Percentiles rank a stretch among this genome's conserved stretches.
Conservation (phyloP, 208 protist species). For the Vickermania ingenoplastis region DNA sequence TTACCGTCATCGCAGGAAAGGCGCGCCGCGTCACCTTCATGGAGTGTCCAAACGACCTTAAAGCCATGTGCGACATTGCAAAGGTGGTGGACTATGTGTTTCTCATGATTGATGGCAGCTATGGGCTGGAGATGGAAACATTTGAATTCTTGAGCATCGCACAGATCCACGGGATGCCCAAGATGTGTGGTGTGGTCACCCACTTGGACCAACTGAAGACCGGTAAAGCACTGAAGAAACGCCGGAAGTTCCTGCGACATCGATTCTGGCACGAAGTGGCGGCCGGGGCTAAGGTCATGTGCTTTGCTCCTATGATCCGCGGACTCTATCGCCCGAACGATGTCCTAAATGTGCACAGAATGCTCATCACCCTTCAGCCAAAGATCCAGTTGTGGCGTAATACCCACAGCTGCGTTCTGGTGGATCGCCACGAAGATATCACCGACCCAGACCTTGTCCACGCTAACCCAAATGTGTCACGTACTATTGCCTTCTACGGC, state of each 20-base stretch:
- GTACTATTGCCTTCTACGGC: slow-evolving; percentile 96
- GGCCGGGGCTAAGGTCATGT: slow-evolving; percentile 96
- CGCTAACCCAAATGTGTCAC: slow-evolving; percentile 50
- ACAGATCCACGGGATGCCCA: slow-evolving; percentile 98
- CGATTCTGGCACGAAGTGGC: slow-evolving; percentile 91
- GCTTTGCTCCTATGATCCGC: slow-evolving; percentile 93
- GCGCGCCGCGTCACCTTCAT: slow-evolving; percentile 96
- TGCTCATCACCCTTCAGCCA: slow-evolving; percentile 96
- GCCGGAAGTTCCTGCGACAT: slow-evolving; percentile 97
- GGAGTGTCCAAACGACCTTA: slow-evolving; percentile 97
- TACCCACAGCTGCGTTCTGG: slow-evolving; percentile 95
- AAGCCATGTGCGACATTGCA: slow-evolving; percentile 97
- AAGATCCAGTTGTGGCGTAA: slow-evolving; percentile 96
- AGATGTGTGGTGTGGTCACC: slow-evolving; percentile 98
- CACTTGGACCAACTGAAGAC: slow-evolving; percentile 98
- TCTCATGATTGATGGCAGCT: slow-evolving; percentile 96
- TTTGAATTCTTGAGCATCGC: slow-evolving; percentile 99
- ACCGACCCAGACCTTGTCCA: slow-evolving; percentile 88
- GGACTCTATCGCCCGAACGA: slow-evolving; percentile 97
- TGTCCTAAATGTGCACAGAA: slow-evolving; percentile 95
- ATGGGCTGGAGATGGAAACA: slow-evolving; percentile 99
- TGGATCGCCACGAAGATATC: slow-evolving; percentile 97
- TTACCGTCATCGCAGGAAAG: slow-evolving; percentile 94
- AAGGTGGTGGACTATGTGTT: slow-evolving; percentile 98
- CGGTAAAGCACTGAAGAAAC: slow-evolving; percentile 92